A percentile compares a stretch with the other conserved stretches of the same genome.
Conservation (phyloP, 2,329 filamentous ascomycete genomes). For the Diaporthe vexans region DNA sequence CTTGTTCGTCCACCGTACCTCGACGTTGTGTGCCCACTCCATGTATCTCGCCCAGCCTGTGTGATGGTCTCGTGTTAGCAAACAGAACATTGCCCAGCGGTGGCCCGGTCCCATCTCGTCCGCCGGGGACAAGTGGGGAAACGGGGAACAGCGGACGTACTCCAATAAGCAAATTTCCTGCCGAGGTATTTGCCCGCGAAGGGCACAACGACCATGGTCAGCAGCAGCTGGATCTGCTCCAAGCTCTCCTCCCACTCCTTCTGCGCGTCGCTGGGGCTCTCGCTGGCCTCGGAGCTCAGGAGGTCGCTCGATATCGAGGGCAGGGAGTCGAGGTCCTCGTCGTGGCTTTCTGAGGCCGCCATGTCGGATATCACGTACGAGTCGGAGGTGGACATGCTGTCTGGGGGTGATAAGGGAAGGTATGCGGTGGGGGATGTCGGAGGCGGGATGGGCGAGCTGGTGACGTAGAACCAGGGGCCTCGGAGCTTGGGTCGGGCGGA, state of each 20-base stretch:
- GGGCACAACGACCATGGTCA: constrained; percentile 95
- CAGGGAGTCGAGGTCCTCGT: constrained; percentile 74
- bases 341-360: constrained; percentile 58
- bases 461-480: constrained; percentile 16
- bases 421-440: background rate
- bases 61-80: constrained; percentile 3
- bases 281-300: constrained; percentile 65
- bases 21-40: constrained; percentile 90
- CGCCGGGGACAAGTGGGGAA: background rate
- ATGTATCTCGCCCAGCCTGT: constrained; percentile 93
- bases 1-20: constrained; percentile 76
- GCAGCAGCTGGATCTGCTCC: constrained; percentile 90
- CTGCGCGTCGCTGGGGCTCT: constrained; percentile 81
- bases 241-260: constrained; percentile 94
- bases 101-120: background rate
- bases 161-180: constrained; percentile 95
- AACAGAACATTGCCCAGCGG: constrained; percentile 34
- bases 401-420: background rate
- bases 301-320: constrained; percentile 70
- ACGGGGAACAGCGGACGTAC: constrained; percentile 65
- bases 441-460: constrained; percentile 25
- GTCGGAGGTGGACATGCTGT: constrained; percentile 53
- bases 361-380: constrained; percentile 67
- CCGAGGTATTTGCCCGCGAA: constrained; percentile 96
- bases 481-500: background rate